These are phyloP conservation scores for Cladorrhinum samala DNA, from an alignment of 495 filamentous ascomycete genomes.

Conservation along the genomic window DNA sequence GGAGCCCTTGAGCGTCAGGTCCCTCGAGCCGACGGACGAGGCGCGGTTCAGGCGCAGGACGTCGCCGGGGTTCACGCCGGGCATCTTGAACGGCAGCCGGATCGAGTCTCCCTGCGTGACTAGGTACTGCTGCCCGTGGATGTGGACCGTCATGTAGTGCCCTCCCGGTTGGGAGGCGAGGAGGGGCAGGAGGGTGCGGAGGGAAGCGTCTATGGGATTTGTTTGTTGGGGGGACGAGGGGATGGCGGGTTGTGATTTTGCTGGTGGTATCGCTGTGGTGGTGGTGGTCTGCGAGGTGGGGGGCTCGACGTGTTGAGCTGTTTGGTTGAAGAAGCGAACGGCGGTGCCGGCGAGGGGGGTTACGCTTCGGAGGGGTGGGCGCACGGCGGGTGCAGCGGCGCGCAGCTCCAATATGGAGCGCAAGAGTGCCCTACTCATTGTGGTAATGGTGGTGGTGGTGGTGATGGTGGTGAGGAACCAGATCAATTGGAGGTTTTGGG, in stretches of 20 bases:
- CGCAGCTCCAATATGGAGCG: slow-evolving; percentile 45
- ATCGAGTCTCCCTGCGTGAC: slow-evolving; percentile 79
- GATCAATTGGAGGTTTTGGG: slow-evolving; percentile 3
- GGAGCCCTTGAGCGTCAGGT: slow-evolving; percentile 77
- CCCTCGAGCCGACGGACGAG: slow-evolving; percentile 69
- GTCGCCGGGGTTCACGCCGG: slow-evolving; percentile 73
- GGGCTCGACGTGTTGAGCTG: slow-evolving; percentile 26
- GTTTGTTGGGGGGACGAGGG: slow-evolving; percentile 48
- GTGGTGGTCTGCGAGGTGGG: slow-evolving; percentile 6
- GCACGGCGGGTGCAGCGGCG: slow-evolving; percentile 27
- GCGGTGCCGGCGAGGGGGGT: slow-evolving; percentile 12
- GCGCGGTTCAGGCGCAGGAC: slow-evolving; percentile 81
- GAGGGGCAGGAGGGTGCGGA: slow-evolving; percentile 66
- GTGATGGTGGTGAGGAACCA: background rate
- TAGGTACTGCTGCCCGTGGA: slow-evolving; percentile 86
- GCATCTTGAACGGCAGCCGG: slow-evolving; percentile 93
- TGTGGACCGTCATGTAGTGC: slow-evolving; percentile 82
- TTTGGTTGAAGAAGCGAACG: slow-evolving; percentile 26
- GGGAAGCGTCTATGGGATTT: slow-evolving; percentile 43
- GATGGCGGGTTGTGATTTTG: slow-evolving; percentile 44
- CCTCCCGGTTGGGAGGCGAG: slow-evolving; percentile 63
- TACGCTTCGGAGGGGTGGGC: slow-evolving; percentile 18
- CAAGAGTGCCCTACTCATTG: slow-evolving; percentile 41
- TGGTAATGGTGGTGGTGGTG: slow-evolving; percentile 4
- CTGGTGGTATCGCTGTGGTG: slow-evolving; percentile 30